phyloP scores from a whole-genome alignment of 1,284 basidiomycete genomes.

The Papiliotrema nemorosa region DNA sequence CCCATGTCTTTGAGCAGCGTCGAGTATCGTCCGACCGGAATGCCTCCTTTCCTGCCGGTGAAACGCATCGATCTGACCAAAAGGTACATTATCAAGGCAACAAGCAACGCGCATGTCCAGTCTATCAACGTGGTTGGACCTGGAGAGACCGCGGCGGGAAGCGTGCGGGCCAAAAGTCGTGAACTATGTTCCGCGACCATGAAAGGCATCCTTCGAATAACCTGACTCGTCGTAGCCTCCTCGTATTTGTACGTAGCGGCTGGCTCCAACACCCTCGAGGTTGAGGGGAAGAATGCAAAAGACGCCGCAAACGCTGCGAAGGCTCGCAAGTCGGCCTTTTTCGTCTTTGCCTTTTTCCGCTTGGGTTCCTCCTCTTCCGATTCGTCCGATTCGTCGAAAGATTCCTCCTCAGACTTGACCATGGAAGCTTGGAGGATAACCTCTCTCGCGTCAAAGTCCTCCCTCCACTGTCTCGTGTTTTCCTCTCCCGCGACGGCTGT shows the following conservation, averaged over 20 bases:
- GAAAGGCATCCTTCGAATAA: conserved; percentile 34
- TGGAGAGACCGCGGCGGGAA: conserved; percentile 30
- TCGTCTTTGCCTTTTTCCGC: conserved; percentile 16
- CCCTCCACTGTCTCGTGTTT: conserved; percentile 29
- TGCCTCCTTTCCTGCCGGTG: conserved; percentile 14
- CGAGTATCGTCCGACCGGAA: conserved; percentile 13
- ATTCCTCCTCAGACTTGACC: conserved; percentile 12
- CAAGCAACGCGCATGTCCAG: conserved; percentile 38
- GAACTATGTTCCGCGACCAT: conserved; percentile 43
- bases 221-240: conserved; percentile 21
- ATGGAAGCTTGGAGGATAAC: conserved; percentile 22
- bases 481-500: conserved; percentile 33
- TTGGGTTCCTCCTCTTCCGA: conserved; percentile 26
- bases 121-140: conserved; percentile 30
- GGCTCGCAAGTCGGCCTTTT: conserved; percentile 24
- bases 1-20: conserved; percentile 19
- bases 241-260: background rate
- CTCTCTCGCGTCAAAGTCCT: conserved; percentile 36
- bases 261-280: conserved; percentile 22
- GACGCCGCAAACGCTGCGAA: conserved; percentile 46
- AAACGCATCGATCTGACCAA: conserved; percentile 26
- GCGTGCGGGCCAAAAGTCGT: conserved; percentile 28
- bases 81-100: conserved; percentile 28
- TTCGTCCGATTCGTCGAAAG: conserved; percentile 16
- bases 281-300: conserved; percentile 40